Evolutionary conservation across 129 eudicot species (phyloP).

Genomic region (Escallonia herrerae): DNA sequence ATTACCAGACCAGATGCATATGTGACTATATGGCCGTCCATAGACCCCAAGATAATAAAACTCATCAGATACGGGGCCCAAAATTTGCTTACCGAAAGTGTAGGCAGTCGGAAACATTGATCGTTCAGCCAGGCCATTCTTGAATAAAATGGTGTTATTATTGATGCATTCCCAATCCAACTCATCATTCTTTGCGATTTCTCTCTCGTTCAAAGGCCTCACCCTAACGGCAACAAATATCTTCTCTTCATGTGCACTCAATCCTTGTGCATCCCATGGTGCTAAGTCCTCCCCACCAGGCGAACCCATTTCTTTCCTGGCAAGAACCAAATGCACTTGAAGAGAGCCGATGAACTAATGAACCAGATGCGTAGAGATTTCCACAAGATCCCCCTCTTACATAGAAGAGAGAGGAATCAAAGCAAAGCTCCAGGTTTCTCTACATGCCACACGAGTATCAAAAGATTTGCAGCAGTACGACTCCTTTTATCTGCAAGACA

Average conservation of each 20-base stretch:
- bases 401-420: conserved; percentile 19
- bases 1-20: neutral
- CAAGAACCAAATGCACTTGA: conserved; percentile 25
- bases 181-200: conserved; percentile 44
- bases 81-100: conserved; percentile 49
- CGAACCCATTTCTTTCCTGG: conserved; percentile 44
- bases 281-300: conserved; percentile 40
- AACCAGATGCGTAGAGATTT: conserved; percentile 11
- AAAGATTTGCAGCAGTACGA: conserved; percentile 1
- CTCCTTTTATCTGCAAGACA: conserved; percentile 11
- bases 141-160: conserved; percentile 50
- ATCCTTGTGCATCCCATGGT: conserved; percentile 29
- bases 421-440: neutral
- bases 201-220: conserved; percentile 81
- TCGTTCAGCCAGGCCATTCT: conserved; percentile 51
- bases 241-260: conserved; percentile 63
- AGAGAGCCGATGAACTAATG: conserved; percentile 18
- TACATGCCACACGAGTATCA: neutral
- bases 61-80: neutral
- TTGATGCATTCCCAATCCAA: conserved; percentile 81
- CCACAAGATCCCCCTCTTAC: conserved; percentile 13
- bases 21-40: neutral
- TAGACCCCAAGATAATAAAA: neutral
- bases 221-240: conserved; percentile 76
- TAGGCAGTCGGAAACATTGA: conserved; percentile 53